Conservation (phyloP, 1,139 yeast species). For the Sporopachydermia cereana region DNA sequence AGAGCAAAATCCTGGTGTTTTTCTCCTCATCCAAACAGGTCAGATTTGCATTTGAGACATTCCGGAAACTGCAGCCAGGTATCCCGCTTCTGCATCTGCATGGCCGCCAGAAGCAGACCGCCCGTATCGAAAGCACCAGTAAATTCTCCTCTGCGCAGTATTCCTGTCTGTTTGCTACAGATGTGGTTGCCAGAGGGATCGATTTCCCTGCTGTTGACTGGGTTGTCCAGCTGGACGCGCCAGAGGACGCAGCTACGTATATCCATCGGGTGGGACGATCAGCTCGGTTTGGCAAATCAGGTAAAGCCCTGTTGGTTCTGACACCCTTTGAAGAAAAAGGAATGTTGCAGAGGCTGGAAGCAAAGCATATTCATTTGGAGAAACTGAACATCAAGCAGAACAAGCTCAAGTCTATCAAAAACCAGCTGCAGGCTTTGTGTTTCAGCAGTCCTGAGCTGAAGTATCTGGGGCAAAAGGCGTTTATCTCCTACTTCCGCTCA, state of each 20-base stretch:
- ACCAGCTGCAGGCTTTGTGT: slow-evolving; percentile 80
- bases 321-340: slow-evolving; percentile 77
- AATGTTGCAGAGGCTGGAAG: slow-evolving; percentile 51
- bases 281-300: slow-evolving; percentile 86
- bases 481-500: slow-evolving; percentile 79
- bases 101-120: slow-evolving; percentile 92
- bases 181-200: slow-evolving; percentile 92
- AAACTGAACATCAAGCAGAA: slow-evolving; percentile 66
- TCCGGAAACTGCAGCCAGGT: slow-evolving; percentile 91
- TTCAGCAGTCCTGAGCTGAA: slow-evolving; percentile 87
- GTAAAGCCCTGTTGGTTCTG: slow-evolving; percentile 74
- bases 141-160: slow-evolving; percentile 80
- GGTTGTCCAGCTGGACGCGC: slow-evolving; percentile 94
- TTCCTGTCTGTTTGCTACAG: slow-evolving; percentile 89
- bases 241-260: slow-evolving; percentile 91
- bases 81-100: slow-evolving; percentile 83
- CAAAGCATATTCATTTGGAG: slow-evolving; percentile 57
- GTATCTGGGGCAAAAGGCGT: slow-evolving; percentile 91
- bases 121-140: slow-evolving; percentile 79
- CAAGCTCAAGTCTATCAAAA: slow-evolving; percentile 66
- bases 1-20: slow-evolving; percentile 76
- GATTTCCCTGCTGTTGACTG: slow-evolving; percentile 97
- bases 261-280: slow-evolving; percentile 95
- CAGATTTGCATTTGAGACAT: slow-evolving; percentile 83
- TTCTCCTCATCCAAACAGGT: slow-evolving; percentile 92